Percentiles rank a stretch among this genome's conserved stretches.
These are phyloP conservation scores for Leishmania braziliensis DNA, from an alignment of 208 protist genomes.

Conservation along the genomic window DNA sequence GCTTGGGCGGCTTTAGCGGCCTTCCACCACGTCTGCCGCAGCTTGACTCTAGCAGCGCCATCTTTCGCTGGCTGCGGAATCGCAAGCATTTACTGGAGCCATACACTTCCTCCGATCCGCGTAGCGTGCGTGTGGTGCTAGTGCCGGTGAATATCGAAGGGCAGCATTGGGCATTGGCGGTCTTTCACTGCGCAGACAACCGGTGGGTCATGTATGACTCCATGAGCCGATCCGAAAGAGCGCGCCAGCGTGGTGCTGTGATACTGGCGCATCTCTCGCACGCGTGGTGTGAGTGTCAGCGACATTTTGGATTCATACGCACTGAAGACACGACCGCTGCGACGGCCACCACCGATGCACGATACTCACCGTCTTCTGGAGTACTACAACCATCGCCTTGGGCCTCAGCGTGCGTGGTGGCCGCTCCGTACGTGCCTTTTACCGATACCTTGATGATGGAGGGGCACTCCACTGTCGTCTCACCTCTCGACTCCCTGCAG, in stretches of 20 bases:
- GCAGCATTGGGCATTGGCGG: slow-evolving; percentile 81
- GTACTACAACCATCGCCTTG: slow-evolving; percentile 7
- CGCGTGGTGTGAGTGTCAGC: slow-evolving; percentile 41
- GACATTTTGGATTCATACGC: slow-evolving; percentile 23
- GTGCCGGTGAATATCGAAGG: slow-evolving; percentile 74
- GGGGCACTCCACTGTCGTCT: neutral
- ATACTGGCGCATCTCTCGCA: slow-evolving; percentile 50
- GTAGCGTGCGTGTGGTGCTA: slow-evolving; percentile 55
- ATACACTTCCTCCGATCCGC: slow-evolving; percentile 12
- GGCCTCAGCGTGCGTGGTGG: neutral
- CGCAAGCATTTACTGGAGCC: slow-evolving; percentile 61
- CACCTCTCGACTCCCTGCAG: slow-evolving; percentile 23
- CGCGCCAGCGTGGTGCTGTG: slow-evolving; percentile 14
- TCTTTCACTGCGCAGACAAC: slow-evolving; percentile 42
- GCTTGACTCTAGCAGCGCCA: slow-evolving; percentile 38
- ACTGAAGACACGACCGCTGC: neutral
- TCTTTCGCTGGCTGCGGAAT: slow-evolving; percentile 70
- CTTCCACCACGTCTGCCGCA: slow-evolving; percentile 15
- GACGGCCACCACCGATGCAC: neutral
- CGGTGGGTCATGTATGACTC: slow-evolving; percentile 77
- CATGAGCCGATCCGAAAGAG: slow-evolving; percentile 33
- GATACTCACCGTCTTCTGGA: neutral
- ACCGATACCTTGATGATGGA: neutral
- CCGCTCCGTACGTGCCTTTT: neutral
- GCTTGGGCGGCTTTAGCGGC: neutral